These are phyloP conservation scores for Colletotrichum paranaense DNA, from an alignment of 2,329 filamentous ascomycete genomes.

Conservation along the genomic window DNA sequence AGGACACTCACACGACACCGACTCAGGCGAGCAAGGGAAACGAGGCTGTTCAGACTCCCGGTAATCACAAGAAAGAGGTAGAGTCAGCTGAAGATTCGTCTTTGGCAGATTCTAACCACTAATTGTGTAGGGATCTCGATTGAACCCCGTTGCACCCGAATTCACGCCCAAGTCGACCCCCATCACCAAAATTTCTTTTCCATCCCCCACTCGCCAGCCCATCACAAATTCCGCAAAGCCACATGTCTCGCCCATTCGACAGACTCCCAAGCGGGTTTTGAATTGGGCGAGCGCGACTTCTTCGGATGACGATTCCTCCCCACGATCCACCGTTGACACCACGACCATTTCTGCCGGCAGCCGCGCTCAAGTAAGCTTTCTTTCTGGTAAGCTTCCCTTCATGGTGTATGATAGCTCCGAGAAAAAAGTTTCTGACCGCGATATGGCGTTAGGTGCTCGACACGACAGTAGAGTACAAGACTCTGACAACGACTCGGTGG, in stretches of 20 bases:
- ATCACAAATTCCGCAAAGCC: constrained; percentile 27
- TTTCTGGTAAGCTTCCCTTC: neutral
- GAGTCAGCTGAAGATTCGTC: constrained; percentile 44
- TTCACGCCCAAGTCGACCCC: constrained; percentile 60
- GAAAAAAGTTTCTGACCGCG: neutral
- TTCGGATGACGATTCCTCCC: constrained; percentile 5
- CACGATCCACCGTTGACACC: neutral
- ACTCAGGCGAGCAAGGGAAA: constrained; percentile 38
- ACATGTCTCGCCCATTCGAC: neutral
- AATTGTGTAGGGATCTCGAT: constrained; percentile 58
- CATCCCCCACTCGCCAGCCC: constrained; percentile 28
- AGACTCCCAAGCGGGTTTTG: neutral
- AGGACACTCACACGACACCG: constrained; percentile 38
- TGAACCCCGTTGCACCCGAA: constrained; percentile 66
- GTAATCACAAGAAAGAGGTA: constrained; percentile 61
- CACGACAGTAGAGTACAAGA: neutral
- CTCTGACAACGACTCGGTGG: constrained; percentile 14
- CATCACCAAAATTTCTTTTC: constrained; percentile 16
- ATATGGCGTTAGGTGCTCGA: neutral
- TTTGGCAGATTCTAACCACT: constrained; percentile 53
- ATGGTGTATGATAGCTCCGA: no score
- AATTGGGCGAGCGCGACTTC: constrained; percentile 29
- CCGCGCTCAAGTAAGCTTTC: neutral
- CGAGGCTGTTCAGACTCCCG: constrained; percentile 45
- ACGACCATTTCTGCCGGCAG: neutral